Evolutionary conservation across 2,329 filamentous ascomycete genomes (phyloP).

Genomic region (Alternaria solani): DNA sequence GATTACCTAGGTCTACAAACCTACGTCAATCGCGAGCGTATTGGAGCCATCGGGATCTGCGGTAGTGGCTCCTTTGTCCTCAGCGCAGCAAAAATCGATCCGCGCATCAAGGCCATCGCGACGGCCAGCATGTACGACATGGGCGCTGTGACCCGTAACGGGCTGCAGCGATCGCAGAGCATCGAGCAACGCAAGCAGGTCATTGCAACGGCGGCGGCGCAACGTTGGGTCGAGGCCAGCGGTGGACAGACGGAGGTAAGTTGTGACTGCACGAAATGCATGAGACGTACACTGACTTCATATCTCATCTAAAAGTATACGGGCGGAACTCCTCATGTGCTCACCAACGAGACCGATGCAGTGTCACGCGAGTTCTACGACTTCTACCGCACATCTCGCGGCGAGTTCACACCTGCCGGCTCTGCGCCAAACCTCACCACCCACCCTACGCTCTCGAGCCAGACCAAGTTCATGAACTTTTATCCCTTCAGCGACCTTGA

Average conservation of each 20-base stretch:
- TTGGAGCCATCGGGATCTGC: conserved; percentile 25
- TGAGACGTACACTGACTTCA: not conserved
- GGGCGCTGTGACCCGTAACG: conserved; percentile 20
- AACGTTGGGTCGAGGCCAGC: conserved; percentile 20
- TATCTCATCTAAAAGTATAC: conserved; percentile 1
- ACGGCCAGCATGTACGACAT: conserved; percentile 35
- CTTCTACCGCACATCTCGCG: not conserved
- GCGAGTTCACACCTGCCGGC: not conserved
- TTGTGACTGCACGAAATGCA: not conserved
- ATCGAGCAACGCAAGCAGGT: conserved; percentile 19
- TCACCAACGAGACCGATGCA: conserved; percentile 31
- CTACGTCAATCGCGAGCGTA: not conserved
- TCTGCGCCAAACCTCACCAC: conserved; percentile 38
- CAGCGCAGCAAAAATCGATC: conserved; percentile 48
- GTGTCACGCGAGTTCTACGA: conserved; percentile 36
- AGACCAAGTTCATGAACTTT: conserved; percentile 44
- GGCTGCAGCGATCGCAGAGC: conserved; percentile 15
- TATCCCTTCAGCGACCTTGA: conserved; percentile 43
- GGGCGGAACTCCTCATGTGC: conserved; percentile 13
- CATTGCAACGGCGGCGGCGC: conserved; percentile 14
- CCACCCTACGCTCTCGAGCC: conserved; percentile 40
- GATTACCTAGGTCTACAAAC: conserved; percentile 29
- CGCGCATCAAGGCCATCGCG: conserved; percentile 34
- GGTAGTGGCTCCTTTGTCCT: conserved; percentile 44
- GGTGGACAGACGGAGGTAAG: conserved; percentile 10